A percentile compares a stretch with the other conserved stretches of the same genome.
These are phyloP conservation scores for Stemphylium beticola DNA, from an alignment of 2,329 filamentous ascomycete species.

Conservation along the genomic window DNA sequence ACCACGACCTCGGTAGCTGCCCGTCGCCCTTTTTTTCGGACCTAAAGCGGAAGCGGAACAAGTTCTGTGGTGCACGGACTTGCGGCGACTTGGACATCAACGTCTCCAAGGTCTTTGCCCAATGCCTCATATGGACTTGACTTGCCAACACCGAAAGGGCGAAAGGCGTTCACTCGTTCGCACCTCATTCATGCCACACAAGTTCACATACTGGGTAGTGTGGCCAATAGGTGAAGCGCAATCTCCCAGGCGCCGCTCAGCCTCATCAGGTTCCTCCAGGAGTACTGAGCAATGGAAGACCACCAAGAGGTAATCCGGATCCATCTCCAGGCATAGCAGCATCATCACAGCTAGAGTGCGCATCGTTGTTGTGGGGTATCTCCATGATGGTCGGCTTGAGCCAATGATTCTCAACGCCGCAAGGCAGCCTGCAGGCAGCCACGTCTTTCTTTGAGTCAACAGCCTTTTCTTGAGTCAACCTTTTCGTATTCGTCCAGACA, in stretches of 20 bases:
- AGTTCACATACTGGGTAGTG: neutral
- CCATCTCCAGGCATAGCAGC: neutral
- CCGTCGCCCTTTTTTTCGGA: neutral
- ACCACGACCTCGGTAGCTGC: no score
- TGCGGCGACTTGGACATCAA: neutral
- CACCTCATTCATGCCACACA: neutral
- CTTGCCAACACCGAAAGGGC: conserved; percentile 13
- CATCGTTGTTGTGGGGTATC: conserved; percentile 6
- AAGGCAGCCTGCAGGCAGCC: conserved; percentile 41
- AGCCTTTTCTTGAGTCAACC: conserved; percentile 27
- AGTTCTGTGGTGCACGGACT: neutral
- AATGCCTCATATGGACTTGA: neutral
- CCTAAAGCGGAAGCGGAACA: neutral
- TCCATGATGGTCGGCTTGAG: neutral
- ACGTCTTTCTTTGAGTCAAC: conserved; percentile 32
- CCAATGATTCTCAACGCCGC: conserved; percentile 26
- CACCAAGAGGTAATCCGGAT: neutral
- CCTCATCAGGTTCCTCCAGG: neutral
- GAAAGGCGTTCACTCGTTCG: conserved; percentile 3
- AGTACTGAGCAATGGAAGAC: neutral
- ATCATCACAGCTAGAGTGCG: neutral
- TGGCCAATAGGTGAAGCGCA: conserved; percentile 4
- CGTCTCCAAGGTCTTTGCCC: neutral
- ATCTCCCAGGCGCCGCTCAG: neutral
- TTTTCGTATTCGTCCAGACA: neutral